A percentile compares a stretch with the other conserved stretches of the same genome.
Conservation (phyloP, 768 basidiomycete species). For the Hygrocybe punicea region DNA sequence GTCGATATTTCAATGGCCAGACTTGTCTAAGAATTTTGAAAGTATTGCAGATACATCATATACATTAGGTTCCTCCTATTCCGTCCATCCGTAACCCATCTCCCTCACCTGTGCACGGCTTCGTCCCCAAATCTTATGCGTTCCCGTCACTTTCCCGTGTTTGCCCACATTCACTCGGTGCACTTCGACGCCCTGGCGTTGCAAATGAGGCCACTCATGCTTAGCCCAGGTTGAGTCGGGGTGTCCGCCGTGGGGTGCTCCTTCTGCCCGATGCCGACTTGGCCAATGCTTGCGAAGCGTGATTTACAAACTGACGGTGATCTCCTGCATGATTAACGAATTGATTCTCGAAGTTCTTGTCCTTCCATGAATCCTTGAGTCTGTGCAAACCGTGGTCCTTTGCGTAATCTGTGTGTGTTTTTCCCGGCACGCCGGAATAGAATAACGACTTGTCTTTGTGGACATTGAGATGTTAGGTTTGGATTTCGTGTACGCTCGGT, state of each 20-base stretch:
- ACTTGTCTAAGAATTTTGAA: too few relatives aligned
- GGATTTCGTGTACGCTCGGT: neutral
- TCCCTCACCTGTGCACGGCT: too few relatives aligned
- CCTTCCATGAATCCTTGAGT: neutral
- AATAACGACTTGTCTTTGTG: neutral
- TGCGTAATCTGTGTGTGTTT: neutral
- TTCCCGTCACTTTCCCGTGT: neutral
- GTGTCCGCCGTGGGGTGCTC: neutral
- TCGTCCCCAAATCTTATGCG: too few relatives aligned
- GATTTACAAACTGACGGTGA: neutral
- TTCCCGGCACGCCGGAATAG: neutral
- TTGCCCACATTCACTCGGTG: neutral
- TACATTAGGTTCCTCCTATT: too few relatives aligned
- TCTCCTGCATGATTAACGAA: neutral
- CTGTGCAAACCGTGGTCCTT: neutral
- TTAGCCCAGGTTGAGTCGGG: neutral
- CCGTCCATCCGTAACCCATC: too few relatives aligned
- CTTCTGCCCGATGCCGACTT: neutral
- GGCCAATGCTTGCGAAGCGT: neutral
- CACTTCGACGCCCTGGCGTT: neutral
- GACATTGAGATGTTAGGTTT: neutral
- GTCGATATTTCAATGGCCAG: too few relatives aligned
- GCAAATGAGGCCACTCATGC: neutral
- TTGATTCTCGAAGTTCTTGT: neutral
- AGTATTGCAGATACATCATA: too few relatives aligned